Conservation (phyloP, 768 basidiomycete species). For the Xerocomus brunneocitrinus region DNA sequence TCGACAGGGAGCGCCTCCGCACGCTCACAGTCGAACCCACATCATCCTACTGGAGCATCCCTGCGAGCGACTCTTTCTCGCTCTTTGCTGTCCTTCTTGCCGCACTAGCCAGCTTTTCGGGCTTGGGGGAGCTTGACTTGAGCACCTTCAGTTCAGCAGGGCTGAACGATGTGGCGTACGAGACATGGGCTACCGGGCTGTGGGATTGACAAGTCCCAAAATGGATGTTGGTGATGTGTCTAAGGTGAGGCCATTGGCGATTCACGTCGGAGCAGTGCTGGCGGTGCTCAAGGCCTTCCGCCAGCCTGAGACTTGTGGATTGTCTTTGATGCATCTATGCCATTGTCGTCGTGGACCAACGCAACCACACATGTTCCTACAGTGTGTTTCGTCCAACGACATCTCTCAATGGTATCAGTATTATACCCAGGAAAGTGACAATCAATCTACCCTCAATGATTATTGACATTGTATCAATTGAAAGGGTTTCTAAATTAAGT, state of each 20-base stretch:
- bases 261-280: slow-evolving; percentile 14
- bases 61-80: slow-evolving; percentile 18
- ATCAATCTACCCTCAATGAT: no score
- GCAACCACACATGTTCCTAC: no score
- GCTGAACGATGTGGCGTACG: slow-evolving; percentile 18
- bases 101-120: slow-evolving; percentile 13
- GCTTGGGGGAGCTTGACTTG: slow-evolving; percentile 15
- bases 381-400: no score
- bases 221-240: no score
- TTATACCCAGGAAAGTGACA: no score
- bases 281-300: slow-evolving; percentile 19
- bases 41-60: slow-evolving; percentile 26
- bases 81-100: slow-evolving; percentile 13
- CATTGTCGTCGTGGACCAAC: neutral
- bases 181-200: slow-evolving; percentile 10
- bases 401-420: no score
- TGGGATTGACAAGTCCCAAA: slow-evolving; percentile 8
- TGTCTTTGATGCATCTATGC: slow-evolving; percentile 19
- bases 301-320: slow-evolving; percentile 16
- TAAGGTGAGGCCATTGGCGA: slow-evolving; percentile 17
- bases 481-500: no score
- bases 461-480: no score
- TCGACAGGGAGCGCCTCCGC: slow-evolving; percentile 11
- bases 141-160: slow-evolving; percentile 15
- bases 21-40: slow-evolving; percentile 20